These are phyloP conservation scores for Mucuna pruriens DNA, from an alignment of 306 rosid species.

Conservation along the genomic window DNA sequence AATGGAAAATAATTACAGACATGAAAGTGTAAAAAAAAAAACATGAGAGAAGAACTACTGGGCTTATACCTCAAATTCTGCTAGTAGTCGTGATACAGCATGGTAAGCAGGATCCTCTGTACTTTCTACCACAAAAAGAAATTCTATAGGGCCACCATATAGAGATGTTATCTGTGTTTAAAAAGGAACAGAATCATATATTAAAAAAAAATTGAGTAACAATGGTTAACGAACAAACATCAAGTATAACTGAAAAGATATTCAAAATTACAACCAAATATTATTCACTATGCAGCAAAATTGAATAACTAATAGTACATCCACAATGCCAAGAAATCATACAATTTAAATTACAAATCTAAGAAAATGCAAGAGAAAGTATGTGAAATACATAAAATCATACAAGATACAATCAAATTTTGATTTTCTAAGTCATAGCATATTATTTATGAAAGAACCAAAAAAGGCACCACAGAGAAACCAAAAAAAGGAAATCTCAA, in stretches of 20 bases:
- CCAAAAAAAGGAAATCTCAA: constrained; percentile 26
- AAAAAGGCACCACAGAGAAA: not conserved
- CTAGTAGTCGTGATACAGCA: constrained; percentile 68
- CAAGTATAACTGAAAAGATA: constrained; percentile 31
- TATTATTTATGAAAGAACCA: constrained; percentile 23
- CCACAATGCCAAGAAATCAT: constrained; percentile 19
- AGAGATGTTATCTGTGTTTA: constrained; percentile 82
- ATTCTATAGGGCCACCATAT: constrained; percentile 93
- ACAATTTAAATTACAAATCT: constrained; percentile 26
- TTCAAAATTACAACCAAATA: constrained; percentile 12
- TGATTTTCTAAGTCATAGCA: not conserved
- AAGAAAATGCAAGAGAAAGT: constrained; percentile 13
- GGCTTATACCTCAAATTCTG: constrained; percentile 69
- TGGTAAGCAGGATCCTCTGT: constrained; percentile 89
- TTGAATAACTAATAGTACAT: constrained; percentile 2
- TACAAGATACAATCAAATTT: not conserved
- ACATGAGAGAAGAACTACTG: not conserved
- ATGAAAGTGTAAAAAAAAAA: not conserved
- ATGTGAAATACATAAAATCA: constrained; percentile 2
- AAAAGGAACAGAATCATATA: constrained; percentile 21
- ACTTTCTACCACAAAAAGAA: constrained; percentile 84
- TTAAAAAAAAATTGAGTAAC: constrained; percentile 20
- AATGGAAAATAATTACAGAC: constrained; percentile 1
- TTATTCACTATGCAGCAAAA: constrained; percentile 19
- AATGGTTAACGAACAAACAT: not conserved